A percentile compares a stretch with the other conserved stretches of the same genome.
Evolutionary conservation across 2,329 filamentous ascomycete genomes (phyloP).

Genomic region (Botrytis tulipae): DNA sequence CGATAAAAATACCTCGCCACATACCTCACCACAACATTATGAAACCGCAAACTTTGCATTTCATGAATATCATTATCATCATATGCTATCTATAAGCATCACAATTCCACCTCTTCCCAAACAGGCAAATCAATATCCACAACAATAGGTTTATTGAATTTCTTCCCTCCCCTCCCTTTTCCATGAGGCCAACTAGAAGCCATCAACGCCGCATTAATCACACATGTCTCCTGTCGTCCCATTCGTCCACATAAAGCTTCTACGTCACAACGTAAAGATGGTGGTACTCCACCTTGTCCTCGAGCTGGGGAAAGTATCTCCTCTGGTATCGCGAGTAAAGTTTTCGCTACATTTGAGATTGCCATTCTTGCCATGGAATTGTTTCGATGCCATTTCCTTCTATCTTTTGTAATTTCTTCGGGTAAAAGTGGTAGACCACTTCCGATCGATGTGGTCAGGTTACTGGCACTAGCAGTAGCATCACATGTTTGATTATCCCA

Average conservation of each 20-base stretch:
- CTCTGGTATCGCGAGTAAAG: constrained; percentile 23
- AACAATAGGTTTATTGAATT: constrained; percentile 77
- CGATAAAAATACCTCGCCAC: neutral
- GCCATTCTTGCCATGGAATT: constrained; percentile 16
- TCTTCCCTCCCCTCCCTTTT: constrained; percentile 52
- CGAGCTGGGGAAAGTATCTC: constrained; percentile 27
- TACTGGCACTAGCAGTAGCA: neutral
- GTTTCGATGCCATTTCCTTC: neutral
- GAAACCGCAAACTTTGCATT: neutral
- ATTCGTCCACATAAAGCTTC: constrained; percentile 43
- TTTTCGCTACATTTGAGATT: constrained; percentile 21
- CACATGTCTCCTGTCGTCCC: constrained; percentile 60
- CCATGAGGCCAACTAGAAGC: constrained; percentile 63
- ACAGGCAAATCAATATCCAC: constrained; percentile 74
- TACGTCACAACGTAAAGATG: constrained; percentile 44
- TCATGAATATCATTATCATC: neutral
- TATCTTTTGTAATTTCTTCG: neutral
- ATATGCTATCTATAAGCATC: neutral
- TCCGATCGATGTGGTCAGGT: neutral
- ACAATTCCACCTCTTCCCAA: constrained; percentile 39
- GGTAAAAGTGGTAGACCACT: neutral
- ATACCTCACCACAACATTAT: neutral
- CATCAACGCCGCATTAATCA: constrained; percentile 78
- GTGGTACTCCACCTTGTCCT: constrained; percentile 45
- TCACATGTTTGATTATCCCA: neutral